Base-by-base conservation (phyloP, 805 yeast genomes). In the Suhomyces xylopsoci region DNA sequence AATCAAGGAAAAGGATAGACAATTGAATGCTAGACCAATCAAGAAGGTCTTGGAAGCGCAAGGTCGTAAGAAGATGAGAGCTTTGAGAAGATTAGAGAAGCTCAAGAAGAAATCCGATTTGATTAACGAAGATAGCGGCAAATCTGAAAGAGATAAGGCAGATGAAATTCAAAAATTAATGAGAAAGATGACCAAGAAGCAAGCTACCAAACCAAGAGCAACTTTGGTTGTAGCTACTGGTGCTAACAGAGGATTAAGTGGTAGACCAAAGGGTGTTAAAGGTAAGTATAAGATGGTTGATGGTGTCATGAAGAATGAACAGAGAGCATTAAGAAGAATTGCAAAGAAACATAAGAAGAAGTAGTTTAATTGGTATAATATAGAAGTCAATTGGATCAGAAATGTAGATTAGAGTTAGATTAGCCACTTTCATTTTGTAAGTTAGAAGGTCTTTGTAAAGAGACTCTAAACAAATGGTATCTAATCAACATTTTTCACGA, bases 231-330 rank as follows among this genome's bases (percentile, higher is more conserved):
- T 84, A 60, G 98, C 99, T 8, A 74, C 77, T 48, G 98, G 98
- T 64, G 69, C 77, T 36, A 92, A 94, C 71, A 88, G 77, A 69
- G 96, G 97, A 54, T 74, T 92, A 49, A 78, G 88, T 60, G 99
- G 99, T 51, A 87, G 99, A 77, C 99, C 99, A 42, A 87, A 83
- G 74, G 99, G 99, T 69, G 84, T 94, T 61, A 90, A 85, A 71
- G 99, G 99, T 74, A 91, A 90, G 69, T 94, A 94, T 77, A 94
- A 90, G 86, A 94, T 94, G 99, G 98, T 94, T 62, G 99, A 94
- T 73, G 98, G 98, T 79, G 89, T 86, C 19, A 78, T 90, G 87
- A 94, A 94, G 88, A 94, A 94, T 70, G 99, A 94, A 74, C 92
- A 88, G 79, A 80, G 99, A 60, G 97, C 98, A 12, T 77, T 93